Base-by-base conservation (phyloP, 257 asterid genomes). In the Scutellaria minor region DNA sequence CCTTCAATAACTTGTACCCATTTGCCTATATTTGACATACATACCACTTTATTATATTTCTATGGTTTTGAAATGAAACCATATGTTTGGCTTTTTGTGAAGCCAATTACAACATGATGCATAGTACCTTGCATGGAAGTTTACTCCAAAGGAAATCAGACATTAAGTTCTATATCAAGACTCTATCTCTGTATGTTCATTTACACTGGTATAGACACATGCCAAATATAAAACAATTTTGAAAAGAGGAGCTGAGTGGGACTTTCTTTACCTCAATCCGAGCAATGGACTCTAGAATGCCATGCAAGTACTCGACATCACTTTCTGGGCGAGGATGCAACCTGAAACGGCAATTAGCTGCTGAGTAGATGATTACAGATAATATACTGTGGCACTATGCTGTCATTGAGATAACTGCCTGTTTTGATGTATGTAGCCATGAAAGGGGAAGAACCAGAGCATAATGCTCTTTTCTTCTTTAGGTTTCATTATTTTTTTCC, bases 251-350 rank as follows among this genome's bases (percentile, higher is more conserved):
- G 62, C 0, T 24, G 46, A 46, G 24, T 1, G 18, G 8, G 70
- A 42, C 39, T 51, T 69, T 61, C 10, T 67, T 58, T 73, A 89
- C 98, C 97, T 93, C 98, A 68, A 93, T 91, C 3, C 96, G 87
- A 50, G 98, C 96, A 60, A 91, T 93, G 45, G 97, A 91, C 85
- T 93, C 98, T 11, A 93, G 84, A 76, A 93, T 88, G 6, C 97
- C 96, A 54, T 93, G 97, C 77, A 93, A 80, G 81, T 87, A 93
- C 45, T 85, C 89, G 15, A 65, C 94, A 37, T 93, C 98, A 15
- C 77, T 85, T 68, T 76, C 84, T 10, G 97, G 98, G 42, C 96
- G 96, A 37, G 98, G 98, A 77, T 80, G 86, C 78, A 93, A 78
- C 85, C 98, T 90, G 89, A 75, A 56, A 62, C 27, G 63, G 55